Percentiles rank a stretch among this genome's conserved stretches.
Evolutionary conservation across 306 rosid genomes (phyloP).

Genomic region (Medicago truncatula): MtrunA17r5.0-ANR NC_053045.1:53368501-53369000

Average conservation of each 20-base stretch:
- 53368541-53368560: no score
- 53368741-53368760: conserved; percentile 26
- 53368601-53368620: conserved; percentile 49
- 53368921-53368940: conserved; percentile 1
- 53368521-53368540: no score
- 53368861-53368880: neutral
- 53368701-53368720: conserved; percentile 19
- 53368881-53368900: conserved; percentile 2
- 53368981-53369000: conserved; percentile 33
- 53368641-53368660: conserved; percentile 41
- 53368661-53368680: conserved; percentile 33
- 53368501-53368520: no score
- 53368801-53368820: conserved; percentile 34
- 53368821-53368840: conserved; percentile 35
- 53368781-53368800: conserved; percentile 31
- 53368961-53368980: conserved; percentile 37
- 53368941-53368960: conserved; percentile 47
- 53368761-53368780: conserved; percentile 31
- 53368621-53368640: conserved; percentile 46
- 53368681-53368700: conserved; percentile 18
- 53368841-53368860: conserved; percentile 33
- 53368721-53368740: conserved; percentile 35
- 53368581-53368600: neutral
- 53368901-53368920: neutral
- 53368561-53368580: no score